phyloP scores from a whole-genome alignment of 768 basidiomycete species.

The Trametes cingulata region DNA sequence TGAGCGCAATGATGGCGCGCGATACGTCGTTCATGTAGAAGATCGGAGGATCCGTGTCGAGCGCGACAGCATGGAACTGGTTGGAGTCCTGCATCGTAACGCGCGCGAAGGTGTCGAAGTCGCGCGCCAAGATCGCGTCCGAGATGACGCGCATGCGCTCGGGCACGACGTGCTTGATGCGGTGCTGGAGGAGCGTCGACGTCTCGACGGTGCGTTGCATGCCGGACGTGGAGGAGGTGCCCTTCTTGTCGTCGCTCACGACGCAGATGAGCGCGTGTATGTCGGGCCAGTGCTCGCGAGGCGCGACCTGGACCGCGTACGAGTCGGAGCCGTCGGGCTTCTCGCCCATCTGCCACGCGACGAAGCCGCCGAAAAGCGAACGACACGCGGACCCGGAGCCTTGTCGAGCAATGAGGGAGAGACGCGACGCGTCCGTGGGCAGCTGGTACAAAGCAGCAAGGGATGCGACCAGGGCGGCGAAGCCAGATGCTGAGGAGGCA shows the following conservation, averaged over 20 bases:
- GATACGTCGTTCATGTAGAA: slow-evolving; percentile 99
- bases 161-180: slow-evolving; percentile 86
- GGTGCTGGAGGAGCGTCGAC: slow-evolving; percentile 81
- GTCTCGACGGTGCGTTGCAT: slow-evolving; percentile 99
- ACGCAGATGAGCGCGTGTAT: slow-evolving; percentile 98
- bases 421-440: slow-evolving; percentile 71
- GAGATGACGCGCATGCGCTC: slow-evolving; percentile 80
- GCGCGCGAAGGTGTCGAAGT: slow-evolving; percentile 87
- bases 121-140: slow-evolving; percentile 72
- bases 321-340: slow-evolving; percentile 77
- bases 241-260: slow-evolving; percentile 95
- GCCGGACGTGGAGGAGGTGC: slow-evolving; percentile 89
- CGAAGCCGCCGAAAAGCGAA: slow-evolving; percentile 95
- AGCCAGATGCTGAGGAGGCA: slow-evolving; percentile 95
- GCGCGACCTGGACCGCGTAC: slow-evolving; percentile 83
- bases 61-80: slow-evolving; percentile 96
- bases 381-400: slow-evolving; percentile 98
- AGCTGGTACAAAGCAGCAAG: slow-evolving; percentile 86
- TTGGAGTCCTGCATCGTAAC: slow-evolving; percentile 98
- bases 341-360: slow-evolving; percentile 87
- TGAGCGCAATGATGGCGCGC: slow-evolving; percentile 85
- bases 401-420: slow-evolving; percentile 94
- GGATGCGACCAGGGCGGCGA: slow-evolving; percentile 91
- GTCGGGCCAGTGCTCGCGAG: slow-evolving; percentile 88
- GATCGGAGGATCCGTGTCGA: slow-evolving; percentile 97